A percentile compares a stretch with the other conserved stretches of the same genome.
Evolutionary conservation across 345 rosid genomes (phyloP).

Genomic region (Eucalyptus marginata): DNA sequence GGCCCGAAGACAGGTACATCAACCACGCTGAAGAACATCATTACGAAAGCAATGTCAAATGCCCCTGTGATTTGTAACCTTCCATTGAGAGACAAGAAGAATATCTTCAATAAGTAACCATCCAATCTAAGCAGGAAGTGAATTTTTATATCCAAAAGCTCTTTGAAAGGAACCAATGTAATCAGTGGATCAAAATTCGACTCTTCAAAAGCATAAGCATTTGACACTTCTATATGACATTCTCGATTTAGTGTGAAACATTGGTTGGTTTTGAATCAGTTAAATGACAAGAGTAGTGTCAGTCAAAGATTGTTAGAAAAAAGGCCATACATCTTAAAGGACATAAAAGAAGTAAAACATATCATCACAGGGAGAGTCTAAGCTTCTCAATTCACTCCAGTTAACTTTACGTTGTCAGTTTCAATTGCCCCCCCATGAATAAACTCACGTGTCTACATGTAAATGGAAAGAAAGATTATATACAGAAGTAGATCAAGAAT

Average conservation of each 20-base stretch:
- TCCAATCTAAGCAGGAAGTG: too few relatives aligned
- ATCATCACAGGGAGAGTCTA: background rate
- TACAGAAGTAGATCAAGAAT: background rate
- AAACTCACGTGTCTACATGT: background rate
- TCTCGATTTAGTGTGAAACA: background rate
- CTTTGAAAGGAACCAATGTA: too few relatives aligned
- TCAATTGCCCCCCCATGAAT: background rate
- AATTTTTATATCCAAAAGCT: too few relatives aligned
- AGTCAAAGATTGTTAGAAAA: background rate
- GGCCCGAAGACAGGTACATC: slow-evolving; percentile 98
- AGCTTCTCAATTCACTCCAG: background rate
- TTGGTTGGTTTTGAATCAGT: background rate
- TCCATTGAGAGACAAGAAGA: background rate
- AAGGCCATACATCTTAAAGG: background rate
- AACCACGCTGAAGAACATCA: slow-evolving; percentile 67
- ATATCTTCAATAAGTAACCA: background rate
- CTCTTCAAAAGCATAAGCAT: too few relatives aligned
- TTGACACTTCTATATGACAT: background rate
- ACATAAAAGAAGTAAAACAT: background rate
- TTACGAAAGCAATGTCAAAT: slow-evolving; percentile 48
- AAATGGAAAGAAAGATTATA: background rate
- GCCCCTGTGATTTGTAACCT: slow-evolving; percentile 73
- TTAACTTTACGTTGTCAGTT: background rate
- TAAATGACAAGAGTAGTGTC: background rate
- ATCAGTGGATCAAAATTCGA: too few relatives aligned